Evolutionary conservation across 176 grass and related monocot genomes (phyloP).

Genomic region (Triticum timopheevii): DNA sequence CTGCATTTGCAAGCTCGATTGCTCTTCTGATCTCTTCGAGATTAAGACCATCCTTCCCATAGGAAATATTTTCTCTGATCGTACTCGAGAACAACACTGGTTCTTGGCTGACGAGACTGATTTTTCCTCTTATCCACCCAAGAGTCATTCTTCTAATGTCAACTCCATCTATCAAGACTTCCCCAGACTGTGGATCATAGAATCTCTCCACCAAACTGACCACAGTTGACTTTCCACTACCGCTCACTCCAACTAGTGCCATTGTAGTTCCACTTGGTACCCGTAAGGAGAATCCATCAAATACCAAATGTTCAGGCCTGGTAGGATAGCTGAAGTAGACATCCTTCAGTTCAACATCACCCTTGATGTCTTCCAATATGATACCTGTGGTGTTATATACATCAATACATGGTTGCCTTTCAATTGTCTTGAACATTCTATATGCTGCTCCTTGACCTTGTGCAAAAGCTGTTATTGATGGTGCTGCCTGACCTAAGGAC

Average conservation of each 20-base stretch:
- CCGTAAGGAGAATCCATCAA: constrained; percentile 67
- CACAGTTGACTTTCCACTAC: constrained; percentile 84
- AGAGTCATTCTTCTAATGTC: constrained; percentile 70
- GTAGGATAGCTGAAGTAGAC: constrained; percentile 81
- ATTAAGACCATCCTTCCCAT: constrained; percentile 67
- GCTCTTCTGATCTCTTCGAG: constrained; percentile 59
- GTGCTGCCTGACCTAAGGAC: constrained; percentile 75
- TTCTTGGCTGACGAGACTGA: constrained; percentile 88
- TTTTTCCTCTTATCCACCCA: constrained; percentile 64
- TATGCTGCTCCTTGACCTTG: constrained; percentile 84
- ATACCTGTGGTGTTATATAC: constrained; percentile 48
- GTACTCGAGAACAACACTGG: constrained; percentile 72
- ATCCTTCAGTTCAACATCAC: constrained; percentile 77
- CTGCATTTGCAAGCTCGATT: constrained; percentile 72
- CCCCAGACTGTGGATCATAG: constrained; percentile 83
- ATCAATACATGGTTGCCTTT: constrained; percentile 74
- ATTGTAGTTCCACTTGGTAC: constrained; percentile 61
- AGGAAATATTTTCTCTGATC: constrained; percentile 77
- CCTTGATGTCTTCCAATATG: constrained; percentile 65
- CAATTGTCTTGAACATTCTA: constrained; percentile 76
- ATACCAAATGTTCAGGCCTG: constrained; percentile 62
- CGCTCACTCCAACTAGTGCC: constrained; percentile 90
- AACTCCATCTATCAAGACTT: constrained; percentile 76
- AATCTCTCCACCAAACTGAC: constrained; percentile 81
- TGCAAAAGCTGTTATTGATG: constrained; percentile 75